A percentile compares a stretch with the other conserved stretches of the same genome.
phyloP scores from a whole-genome alignment of 2,329 filamentous ascomycete genomes.

The Graphium sp. region DNA sequence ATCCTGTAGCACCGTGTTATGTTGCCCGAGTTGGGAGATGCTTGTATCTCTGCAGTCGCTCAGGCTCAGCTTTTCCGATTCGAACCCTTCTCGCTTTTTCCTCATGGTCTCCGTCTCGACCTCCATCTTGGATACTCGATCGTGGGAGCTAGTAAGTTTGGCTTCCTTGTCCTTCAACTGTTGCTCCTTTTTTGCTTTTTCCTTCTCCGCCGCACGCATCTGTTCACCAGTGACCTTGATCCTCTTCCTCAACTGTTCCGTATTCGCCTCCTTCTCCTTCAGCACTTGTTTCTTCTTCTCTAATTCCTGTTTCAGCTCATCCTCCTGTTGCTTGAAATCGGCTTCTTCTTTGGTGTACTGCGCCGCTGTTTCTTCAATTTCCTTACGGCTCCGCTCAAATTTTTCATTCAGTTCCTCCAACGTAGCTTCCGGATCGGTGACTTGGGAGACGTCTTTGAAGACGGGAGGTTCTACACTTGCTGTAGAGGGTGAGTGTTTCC shows the following conservation, averaged over 20 bases:
- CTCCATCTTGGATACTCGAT: slow-evolving; percentile 54
- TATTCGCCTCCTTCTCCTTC: slow-evolving; percentile 84
- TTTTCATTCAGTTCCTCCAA: slow-evolving; percentile 66
- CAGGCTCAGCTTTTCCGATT: slow-evolving; percentile 32
- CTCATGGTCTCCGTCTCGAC: slow-evolving; percentile 44
- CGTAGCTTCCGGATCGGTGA: slow-evolving; percentile 8
- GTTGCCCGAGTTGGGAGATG: slow-evolving; percentile 30
- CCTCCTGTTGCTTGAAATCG: slow-evolving; percentile 48
- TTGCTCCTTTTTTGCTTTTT: slow-evolving; percentile 63
- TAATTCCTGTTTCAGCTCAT: slow-evolving; percentile 58
- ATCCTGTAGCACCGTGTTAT: slow-evolving; percentile 45
- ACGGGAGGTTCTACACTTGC: slow-evolving; percentile 33
- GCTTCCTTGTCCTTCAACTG: slow-evolving; percentile 49
- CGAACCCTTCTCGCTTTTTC: slow-evolving; percentile 34
- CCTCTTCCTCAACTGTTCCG: slow-evolving; percentile 66
- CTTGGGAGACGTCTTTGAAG: slow-evolving; percentile 21
- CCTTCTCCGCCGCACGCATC: slow-evolving; percentile 66
- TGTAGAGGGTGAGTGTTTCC: slow-evolving; percentile 60
- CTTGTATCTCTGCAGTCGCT: slow-evolving; percentile 33
- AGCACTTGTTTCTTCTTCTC: slow-evolving; percentile 62
- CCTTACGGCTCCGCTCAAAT: slow-evolving; percentile 63
- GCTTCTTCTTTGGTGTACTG: slow-evolving; percentile 57
- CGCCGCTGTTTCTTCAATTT: slow-evolving; percentile 63
- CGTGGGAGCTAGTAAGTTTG: slow-evolving; percentile 51
- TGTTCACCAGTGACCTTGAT: slow-evolving; percentile 65